A percentile compares a stretch with the other conserved stretches of the same genome.
Conservation (phyloP, 139 green algal genomes). For the Micractinium conductrix region DNA sequence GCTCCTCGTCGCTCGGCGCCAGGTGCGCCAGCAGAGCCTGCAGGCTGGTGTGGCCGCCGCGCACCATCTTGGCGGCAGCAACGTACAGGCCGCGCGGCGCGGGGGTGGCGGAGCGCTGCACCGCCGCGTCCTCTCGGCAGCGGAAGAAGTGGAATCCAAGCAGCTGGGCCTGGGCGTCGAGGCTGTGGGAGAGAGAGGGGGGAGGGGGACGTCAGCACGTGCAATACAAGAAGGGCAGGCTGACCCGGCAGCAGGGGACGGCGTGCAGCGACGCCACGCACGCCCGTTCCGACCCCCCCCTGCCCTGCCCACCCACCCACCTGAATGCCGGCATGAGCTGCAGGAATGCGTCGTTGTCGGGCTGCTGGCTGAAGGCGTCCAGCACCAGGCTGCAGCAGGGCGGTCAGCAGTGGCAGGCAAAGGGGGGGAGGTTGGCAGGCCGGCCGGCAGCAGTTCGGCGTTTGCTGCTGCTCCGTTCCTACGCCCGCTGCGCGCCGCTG, state of each 20-base stretch:
- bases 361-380: constrained; percentile 65
- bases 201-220: not conserved
- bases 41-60: constrained; percentile 54
- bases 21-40: constrained; percentile 73
- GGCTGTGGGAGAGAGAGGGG: not conserved
- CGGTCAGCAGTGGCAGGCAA: not conserved
- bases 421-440: not conserved
- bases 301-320: not conserved
- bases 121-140: not conserved
- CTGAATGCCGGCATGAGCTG: constrained; percentile 51
- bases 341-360: constrained; percentile 49
- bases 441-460: not conserved
- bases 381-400: constrained; percentile 66
- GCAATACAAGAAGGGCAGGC: not conserved
- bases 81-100: not conserved
- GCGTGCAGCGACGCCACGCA: not conserved
- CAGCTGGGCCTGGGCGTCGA: constrained; percentile 37
- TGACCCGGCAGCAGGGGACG: not conserved
- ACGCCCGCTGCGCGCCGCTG: too few species aligned
- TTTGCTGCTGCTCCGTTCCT: not conserved
- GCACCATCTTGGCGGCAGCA: constrained; percentile 23
- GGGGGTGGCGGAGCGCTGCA: not conserved
- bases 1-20: constrained; percentile 57
- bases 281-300: too few species aligned
- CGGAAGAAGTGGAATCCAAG: constrained; percentile 53